phyloP scores from a whole-genome alignment of 108 stramenopile species.

The Nitzschia sp. region DNA sequence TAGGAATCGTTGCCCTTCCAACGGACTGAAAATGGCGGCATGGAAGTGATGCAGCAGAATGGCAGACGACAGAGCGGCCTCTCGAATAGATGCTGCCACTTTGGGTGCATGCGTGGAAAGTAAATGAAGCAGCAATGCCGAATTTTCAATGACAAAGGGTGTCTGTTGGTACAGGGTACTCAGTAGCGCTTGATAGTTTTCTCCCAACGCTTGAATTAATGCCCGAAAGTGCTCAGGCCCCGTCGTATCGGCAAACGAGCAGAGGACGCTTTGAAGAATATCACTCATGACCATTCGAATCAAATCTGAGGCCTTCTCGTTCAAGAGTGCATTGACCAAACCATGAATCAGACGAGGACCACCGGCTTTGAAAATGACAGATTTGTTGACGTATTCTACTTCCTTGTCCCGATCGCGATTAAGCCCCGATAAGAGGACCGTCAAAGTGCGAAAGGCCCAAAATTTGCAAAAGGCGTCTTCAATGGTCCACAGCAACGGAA shows the following conservation, averaged over 20 bases:
- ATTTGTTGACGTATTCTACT: slow-evolving; percentile 68
- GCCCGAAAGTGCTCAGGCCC: slow-evolving; percentile 46
- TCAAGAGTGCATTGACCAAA: slow-evolving; percentile 42
- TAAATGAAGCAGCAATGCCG: slow-evolving; percentile 66
- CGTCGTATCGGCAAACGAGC: slow-evolving; percentile 63
- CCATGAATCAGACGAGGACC: slow-evolving; percentile 34
- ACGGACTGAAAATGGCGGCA: slow-evolving; percentile 72
- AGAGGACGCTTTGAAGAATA: slow-evolving; percentile 62
- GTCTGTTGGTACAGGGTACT: slow-evolving; percentile 54
- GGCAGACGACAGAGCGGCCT: slow-evolving; percentile 64
- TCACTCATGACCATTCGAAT: slow-evolving; percentile 62
- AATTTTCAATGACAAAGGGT: slow-evolving; percentile 79
- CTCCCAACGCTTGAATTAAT: slow-evolving; percentile 45
- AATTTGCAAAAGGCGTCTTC: slow-evolving; percentile 50
- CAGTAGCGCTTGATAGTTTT: slow-evolving; percentile 58
- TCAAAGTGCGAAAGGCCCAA: slow-evolving; percentile 49
- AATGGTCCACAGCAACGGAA: slow-evolving; percentile 40
- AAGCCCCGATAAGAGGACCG: slow-evolving; percentile 37
- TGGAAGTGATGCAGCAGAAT: slow-evolving; percentile 76
- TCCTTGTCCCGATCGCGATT: slow-evolving; percentile 35
- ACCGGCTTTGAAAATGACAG: slow-evolving; percentile 54
- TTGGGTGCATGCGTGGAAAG: slow-evolving; percentile 58
- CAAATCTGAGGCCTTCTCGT: slow-evolving; percentile 37
- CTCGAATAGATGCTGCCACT: slow-evolving; percentile 50
- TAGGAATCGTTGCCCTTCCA: slow-evolving; percentile 68